Evolutionary conservation across 2,329 filamentous ascomycete species (phyloP), one percentile per base, ranked within the genome.

Genomic region (Fonsecaea erecta): DNA sequence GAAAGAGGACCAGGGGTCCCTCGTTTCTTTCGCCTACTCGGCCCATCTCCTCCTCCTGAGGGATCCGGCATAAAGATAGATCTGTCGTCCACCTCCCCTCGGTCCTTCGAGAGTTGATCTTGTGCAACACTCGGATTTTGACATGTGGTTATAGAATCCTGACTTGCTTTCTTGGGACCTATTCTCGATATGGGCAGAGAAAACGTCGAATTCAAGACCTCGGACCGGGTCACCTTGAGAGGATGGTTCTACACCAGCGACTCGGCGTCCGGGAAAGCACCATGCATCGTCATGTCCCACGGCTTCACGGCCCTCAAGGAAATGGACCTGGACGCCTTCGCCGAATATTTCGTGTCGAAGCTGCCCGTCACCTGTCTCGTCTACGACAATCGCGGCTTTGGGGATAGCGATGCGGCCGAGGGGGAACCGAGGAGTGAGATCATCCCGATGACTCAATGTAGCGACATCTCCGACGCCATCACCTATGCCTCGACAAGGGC

Each of bases 391-490:
- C 74, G 75, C 26, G 68, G 62, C 52, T 68, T 73, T 18, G 77
- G 77, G 12, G 65, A 66, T 30, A 77, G 75, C 66, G 76, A 75
- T 21, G 37, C 11, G 72, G 66, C 55, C 74, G 73, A 11, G 76
- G 77, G 77, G 21, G 40, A 64, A 26, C 77, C 77, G 3, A 72
- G 77, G 37, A 71, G 73, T 60, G 72, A 78, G 54, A 72, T 77
- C 37, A 70, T 77, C 51, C 75, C 76, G 1, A 37, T 67, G 32
- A 67, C 72, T 52, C 72, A 77, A 52, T 71, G 74, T 7, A 70
- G 71, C 18, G 79, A 81, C 71, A 74, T 73, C 55, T 74, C 71
- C 4, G 79, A 80, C 58, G 77, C 77, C 2, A 64, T 80, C 37
- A 78, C 74, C 8, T 80, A 73, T 63, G 68, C 78, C 2, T 37